A percentile compares a stretch with the other conserved stretches of the same genome.
Conservation (phyloP, 345 rosid species). For the Heritiera littoralis region DNA sequence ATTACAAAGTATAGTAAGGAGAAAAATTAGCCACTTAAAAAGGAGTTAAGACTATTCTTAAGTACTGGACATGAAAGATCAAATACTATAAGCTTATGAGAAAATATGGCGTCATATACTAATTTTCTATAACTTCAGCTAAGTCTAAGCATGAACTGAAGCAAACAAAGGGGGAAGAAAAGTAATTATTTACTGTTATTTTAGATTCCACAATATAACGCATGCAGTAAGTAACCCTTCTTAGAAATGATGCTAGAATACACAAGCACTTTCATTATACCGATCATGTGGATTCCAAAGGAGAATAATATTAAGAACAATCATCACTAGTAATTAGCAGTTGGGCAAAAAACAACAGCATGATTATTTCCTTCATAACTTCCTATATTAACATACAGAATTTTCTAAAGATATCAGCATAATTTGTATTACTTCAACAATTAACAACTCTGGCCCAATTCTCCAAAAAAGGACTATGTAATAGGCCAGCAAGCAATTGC, state of each 20-base stretch:
- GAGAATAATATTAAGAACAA: not conserved
- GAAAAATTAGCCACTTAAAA: not conserved
- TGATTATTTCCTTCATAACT: not conserved
- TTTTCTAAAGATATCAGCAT: not conserved
- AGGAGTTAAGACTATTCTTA: not conserved
- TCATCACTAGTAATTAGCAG: not conserved
- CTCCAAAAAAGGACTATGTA: not conserved
- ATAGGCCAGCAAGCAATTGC: not conserved
- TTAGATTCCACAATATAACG: not conserved
- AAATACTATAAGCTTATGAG: not conserved
- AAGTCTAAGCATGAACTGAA: not conserved
- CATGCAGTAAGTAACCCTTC: not conserved
- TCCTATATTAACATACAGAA: conserved; percentile 1
- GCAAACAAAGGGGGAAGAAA: not conserved
- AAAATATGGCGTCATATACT: not conserved
- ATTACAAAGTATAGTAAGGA: not conserved
- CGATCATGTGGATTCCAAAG: not conserved
- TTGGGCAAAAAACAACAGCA: not conserved
- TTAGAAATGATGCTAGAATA: not conserved
- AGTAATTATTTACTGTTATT: not conserved
- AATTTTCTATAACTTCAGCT: not conserved
- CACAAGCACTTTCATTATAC: not conserved
- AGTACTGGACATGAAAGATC: not conserved
- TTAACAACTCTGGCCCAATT: not conserved
- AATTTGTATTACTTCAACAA: not conserved